Percentiles rank a stretch among this genome's conserved stretches.
These are phyloP conservation scores for Clitopilus passeckerianus DNA, from an alignment of 768 basidiomycete genomes.

Conservation along the genomic window DNA sequence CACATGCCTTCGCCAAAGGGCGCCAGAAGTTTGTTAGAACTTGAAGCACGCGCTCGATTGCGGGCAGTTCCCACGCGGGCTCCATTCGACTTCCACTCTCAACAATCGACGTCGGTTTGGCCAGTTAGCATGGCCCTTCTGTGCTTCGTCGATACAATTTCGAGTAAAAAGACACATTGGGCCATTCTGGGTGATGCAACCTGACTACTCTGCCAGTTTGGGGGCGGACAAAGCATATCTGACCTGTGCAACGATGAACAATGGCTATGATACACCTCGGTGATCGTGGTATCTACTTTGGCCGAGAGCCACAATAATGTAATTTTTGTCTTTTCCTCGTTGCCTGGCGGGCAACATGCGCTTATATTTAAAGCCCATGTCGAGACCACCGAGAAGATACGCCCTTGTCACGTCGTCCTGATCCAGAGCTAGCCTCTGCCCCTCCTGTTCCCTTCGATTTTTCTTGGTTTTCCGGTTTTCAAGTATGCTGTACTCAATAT, in stretches of 20 bases:
- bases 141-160: too few species aligned
- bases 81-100: too few species aligned
- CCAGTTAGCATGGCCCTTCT: too few species aligned
- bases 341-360: not conserved
- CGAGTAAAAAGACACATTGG: too few species aligned
- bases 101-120: too few species aligned
- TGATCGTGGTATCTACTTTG: not conserved
- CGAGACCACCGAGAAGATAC: not conserved
- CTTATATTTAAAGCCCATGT: not conserved
- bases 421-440: not conserved
- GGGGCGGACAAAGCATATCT: not conserved
- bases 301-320: not conserved
- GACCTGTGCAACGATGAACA: not conserved
- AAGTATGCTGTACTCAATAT: not conserved
- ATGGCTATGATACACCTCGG: not conserved
- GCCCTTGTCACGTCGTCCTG: not conserved
- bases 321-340: not conserved
- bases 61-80: too few species aligned
- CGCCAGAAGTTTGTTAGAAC: too few species aligned
- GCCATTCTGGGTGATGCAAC: too few species aligned
- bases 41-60: too few species aligned
- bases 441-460: not conserved
- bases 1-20: too few species aligned
- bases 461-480: not conserved
- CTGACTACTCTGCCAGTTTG: not conserved